Conservation (phyloP, 1,284 basidiomycete species). For the Irpex sp. region DNA sequence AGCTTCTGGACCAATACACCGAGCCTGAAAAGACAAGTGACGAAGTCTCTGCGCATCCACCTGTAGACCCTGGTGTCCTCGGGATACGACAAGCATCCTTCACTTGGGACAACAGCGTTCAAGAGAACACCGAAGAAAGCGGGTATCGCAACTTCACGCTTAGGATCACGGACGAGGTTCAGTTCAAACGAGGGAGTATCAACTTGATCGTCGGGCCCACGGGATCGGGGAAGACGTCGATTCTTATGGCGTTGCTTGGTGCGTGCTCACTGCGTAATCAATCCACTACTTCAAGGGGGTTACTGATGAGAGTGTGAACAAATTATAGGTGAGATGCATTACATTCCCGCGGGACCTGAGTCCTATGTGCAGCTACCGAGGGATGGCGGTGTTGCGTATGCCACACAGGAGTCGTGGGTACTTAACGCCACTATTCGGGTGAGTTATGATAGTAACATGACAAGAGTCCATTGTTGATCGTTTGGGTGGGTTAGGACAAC, state of each 20-base stretch:
- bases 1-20: conserved; percentile 45
- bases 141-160: conserved; percentile 42
- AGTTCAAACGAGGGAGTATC: conserved; percentile 54
- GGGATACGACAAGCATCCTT: conserved; percentile 41
- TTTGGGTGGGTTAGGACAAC: conserved; percentile 31
- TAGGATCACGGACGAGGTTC: conserved; percentile 45
- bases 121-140: conserved; percentile 19
- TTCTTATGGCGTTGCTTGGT: conserved; percentile 56
- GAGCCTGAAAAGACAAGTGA: conserved; percentile 28
- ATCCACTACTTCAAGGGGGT: no score
- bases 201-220: conserved; percentile 67
- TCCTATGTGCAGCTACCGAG: conserved; percentile 68
- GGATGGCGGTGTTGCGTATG: conserved; percentile 63
- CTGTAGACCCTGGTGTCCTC: conserved; percentile 24
- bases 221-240: conserved; percentile 48
- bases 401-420: conserved; percentile 77
- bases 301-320: no score
- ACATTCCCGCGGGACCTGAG: conserved; percentile 43
- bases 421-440: conserved; percentile 49
- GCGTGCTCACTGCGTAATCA: not conserved
- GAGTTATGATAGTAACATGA: not conserved
- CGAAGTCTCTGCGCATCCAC: conserved; percentile 5
- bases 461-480: not conserved
- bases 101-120: conserved; percentile 32
- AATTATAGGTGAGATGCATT: conserved; percentile 56